These are phyloP conservation scores for Hymenotorrendiella dingleyae DNA, from an alignment of 2,329 filamentous ascomycete species.

Conservation along the genomic window DNA sequence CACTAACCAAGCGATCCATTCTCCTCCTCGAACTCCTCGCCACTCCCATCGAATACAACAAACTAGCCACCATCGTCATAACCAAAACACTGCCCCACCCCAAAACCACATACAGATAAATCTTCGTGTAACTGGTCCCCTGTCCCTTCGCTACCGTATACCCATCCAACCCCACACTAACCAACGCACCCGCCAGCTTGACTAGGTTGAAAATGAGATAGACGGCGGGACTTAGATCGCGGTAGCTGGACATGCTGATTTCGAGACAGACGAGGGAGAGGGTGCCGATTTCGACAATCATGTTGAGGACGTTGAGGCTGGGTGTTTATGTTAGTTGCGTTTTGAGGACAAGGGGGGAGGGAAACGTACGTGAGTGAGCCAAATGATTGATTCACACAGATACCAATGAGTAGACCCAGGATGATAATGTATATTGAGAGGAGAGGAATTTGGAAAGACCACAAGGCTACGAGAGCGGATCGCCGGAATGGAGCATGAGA, in stretches of 20 bases:
- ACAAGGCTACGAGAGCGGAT: not conserved
- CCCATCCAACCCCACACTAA: no score
- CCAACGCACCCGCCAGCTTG: no score
- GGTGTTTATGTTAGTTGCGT: not conserved
- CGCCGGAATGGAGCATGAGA: not conserved
- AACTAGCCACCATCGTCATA: no score
- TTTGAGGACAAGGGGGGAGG: not conserved
- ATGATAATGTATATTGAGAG: not conserved
- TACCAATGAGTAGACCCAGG: not conserved
- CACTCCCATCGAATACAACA: no score
- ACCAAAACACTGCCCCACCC: no score
- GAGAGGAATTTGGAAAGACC: not conserved
- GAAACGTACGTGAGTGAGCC: not conserved
- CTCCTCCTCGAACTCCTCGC: no score
- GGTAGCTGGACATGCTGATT: not conserved
- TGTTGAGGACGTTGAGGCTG: slow-evolving; percentile 3
- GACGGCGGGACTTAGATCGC: not conserved
- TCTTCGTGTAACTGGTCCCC: no score
- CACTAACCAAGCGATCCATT: no score
- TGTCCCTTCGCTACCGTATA: no score
- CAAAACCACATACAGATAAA: no score
- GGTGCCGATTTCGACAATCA: not conserved
- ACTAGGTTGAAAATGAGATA: not conserved
- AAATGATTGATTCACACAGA: not conserved
- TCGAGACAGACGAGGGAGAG: slow-evolving; percentile 4